Base-by-base conservation (phyloP, 2,329 filamentous ascomycete genomes). In the Penicillium sp. region DNA sequence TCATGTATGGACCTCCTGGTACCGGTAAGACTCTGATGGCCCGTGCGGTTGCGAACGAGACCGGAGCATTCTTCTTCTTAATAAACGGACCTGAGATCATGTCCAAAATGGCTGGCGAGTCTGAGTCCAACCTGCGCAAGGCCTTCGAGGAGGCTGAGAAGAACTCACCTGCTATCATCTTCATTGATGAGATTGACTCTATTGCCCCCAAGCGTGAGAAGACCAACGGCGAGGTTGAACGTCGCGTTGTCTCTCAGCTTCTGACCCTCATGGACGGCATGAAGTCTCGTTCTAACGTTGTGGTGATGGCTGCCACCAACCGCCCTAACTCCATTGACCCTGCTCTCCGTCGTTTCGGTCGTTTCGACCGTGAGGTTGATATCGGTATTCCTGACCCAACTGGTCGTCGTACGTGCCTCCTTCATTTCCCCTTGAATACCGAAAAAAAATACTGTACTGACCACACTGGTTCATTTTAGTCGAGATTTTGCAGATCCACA, bases 51-150 rank as follows among this genome's bases (percentile, higher is more conserved):
- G 95, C 95, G 79, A 98, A 98, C 80, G 95, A 98, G 84, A 98
- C 95, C 33, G 95, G 95, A 70, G 93, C 93, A 48, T 98, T 98
- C 83, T 99, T 99, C 83, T 98, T 99, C 87, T 81, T 98, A 63
- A 98, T 99, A 86, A 98, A 98, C 79, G 93, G 95, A 64, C 95
- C 95, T 52, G 95, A 98, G 77, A 98, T 99, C 82, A 98, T 99
- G 95, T 97, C 93, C 58, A 98, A 98, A 86, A 98, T 98, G 95
- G 95, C 95, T 58, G 95, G 95, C 86, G 95, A 99, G 79, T 98
- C 95, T 58, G 95, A 98, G 78, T 98, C 93, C 58, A 98, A 98
- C 77, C 80, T 99, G 66, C 90, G 95, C 70, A 98, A 98, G 81
- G 95, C 95, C n/a, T 99, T 99, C 70, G 95, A 98, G 77, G 95